Evolutionary conservation across 163 green algal genomes (phyloP).

Genomic region (Chlorella variabilis): DNA sequence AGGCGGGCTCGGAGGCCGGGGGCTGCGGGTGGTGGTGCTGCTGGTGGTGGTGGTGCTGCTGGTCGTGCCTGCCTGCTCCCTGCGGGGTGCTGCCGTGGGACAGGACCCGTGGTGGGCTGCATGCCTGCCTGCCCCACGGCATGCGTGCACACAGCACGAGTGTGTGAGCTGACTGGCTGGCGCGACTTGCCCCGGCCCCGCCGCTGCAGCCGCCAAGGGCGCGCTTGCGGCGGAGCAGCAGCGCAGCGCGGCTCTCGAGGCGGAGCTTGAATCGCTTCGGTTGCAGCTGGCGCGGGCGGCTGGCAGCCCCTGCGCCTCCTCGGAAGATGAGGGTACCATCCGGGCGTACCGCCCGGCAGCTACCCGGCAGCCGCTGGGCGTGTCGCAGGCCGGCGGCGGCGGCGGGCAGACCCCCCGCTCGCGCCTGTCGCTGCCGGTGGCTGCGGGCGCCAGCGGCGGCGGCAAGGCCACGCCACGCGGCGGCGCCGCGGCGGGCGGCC

Average conservation of each 20-base stretch:
- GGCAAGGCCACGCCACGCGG: background rate
- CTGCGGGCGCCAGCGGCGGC: background rate
- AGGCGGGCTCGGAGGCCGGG: background rate
- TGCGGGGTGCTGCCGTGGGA: too few relatives aligned
- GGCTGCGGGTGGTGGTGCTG: too few relatives aligned
- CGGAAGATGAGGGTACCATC: conserved; percentile 21
- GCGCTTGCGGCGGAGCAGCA: conserved; percentile 32
- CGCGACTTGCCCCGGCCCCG: too few relatives aligned
- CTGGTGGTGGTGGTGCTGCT: too few relatives aligned
- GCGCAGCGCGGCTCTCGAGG: background rate
- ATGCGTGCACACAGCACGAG: too few relatives aligned
- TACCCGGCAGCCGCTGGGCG: background rate
- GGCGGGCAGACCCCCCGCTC: conserved; percentile 12
- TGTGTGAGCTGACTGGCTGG: background rate
- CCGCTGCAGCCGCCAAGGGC: background rate
- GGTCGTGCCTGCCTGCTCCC: background rate
- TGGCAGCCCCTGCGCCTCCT: background rate
- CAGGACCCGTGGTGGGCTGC: too few relatives aligned
- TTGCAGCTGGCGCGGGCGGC: conserved; percentile 12
- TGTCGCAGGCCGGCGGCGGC: background rate
- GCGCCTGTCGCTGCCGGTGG: background rate
- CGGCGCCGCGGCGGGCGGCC: background rate
- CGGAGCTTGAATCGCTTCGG: conserved; percentile 26
- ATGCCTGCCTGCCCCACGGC: too few relatives aligned
- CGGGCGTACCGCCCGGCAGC: conserved; percentile 12